phyloP scores from a whole-genome alignment of 345 rosid species.

The Syzygium aromaticum region DNA sequence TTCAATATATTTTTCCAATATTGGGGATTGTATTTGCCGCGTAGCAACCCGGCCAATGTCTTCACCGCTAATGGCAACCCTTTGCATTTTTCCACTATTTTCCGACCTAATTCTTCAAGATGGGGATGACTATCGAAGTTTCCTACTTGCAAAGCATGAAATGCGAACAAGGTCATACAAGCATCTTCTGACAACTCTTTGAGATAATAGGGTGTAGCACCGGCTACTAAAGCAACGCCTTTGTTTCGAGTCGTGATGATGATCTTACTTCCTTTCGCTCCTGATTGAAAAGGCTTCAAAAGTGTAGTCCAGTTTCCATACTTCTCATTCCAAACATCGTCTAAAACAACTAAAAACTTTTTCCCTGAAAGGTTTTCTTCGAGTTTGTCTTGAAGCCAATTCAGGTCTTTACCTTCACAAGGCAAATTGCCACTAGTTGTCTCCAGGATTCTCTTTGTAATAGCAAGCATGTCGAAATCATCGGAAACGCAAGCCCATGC shows the following conservation, averaged over 20 bases:
- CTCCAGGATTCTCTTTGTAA: background rate
- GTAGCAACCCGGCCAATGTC: conserved; percentile 2
- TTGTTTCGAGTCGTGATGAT: conserved; percentile 10
- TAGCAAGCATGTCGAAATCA: conserved; percentile 1
- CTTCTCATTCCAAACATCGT: conserved; percentile 19
- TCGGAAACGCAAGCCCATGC: conserved; percentile 13
- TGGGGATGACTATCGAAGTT: background rate
- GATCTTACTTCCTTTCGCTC: conserved; percentile 15
- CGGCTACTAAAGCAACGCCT: background rate
- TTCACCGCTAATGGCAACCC: conserved; percentile 23
- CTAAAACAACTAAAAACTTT: conserved; percentile 11
- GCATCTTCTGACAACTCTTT: background rate
- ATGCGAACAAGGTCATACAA: background rate
- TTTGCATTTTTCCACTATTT: conserved; percentile 10
- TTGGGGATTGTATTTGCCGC: too few relatives aligned
- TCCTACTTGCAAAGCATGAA: background rate
- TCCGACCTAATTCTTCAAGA: background rate
- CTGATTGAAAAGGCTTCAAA: conserved; percentile 1
- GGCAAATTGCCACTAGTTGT: background rate
- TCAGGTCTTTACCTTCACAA: background rate
- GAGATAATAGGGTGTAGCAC: background rate
- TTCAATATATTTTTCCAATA: too few relatives aligned
- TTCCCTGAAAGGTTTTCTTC: background rate
- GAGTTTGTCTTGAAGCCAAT: conserved; percentile 3
- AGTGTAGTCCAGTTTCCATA: conserved; percentile 8